Conservation (phyloP, 2,329 filamentous ascomycete genomes). For the Xylaria sp. region DNA sequence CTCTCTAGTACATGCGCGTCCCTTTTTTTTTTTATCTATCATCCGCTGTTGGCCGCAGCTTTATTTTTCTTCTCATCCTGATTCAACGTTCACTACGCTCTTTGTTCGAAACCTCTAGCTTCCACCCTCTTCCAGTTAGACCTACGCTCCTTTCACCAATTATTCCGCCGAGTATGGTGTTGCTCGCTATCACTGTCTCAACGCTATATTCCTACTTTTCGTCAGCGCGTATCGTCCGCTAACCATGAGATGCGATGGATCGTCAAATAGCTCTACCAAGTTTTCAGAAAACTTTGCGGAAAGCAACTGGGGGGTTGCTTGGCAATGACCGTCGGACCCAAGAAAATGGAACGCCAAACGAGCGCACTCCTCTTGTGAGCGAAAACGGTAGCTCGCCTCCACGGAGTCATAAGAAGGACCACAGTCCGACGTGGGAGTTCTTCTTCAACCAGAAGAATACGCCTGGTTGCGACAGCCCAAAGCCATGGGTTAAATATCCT, state of each 20-base stretch:
- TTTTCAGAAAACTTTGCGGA: conserved; percentile 45
- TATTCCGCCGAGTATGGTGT: conserved; percentile 26
- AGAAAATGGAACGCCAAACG: conserved; percentile 46
- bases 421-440: conserved; percentile 54
- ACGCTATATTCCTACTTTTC: conserved; percentile 6
- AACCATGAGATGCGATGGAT: conserved; percentile 47
- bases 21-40: no score
- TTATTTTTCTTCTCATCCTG: not conserved
- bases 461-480: conserved; percentile 63
- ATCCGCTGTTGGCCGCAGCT: not conserved
- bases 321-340: conserved; percentile 23
- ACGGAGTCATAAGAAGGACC: conserved; percentile 44
- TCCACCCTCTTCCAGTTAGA: not conserved
- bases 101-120: conserved; percentile 14
- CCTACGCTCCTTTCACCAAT: not conserved
- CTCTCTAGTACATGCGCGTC: conserved; percentile 1
- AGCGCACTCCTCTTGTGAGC: conserved; percentile 46
- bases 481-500: conserved; percentile 57
- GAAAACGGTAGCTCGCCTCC: conserved; percentile 26
- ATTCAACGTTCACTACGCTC: conserved; percentile 6
- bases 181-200: conserved; percentile 4
- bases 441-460: conserved; percentile 63
- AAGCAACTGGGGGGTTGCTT: conserved; percentile 36
- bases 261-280: conserved; percentile 47
- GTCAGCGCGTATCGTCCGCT: conserved; percentile 40